Evolutionary conservation across 129 eudicot species (phyloP).

Genomic region (Solidago caesia): DNA sequence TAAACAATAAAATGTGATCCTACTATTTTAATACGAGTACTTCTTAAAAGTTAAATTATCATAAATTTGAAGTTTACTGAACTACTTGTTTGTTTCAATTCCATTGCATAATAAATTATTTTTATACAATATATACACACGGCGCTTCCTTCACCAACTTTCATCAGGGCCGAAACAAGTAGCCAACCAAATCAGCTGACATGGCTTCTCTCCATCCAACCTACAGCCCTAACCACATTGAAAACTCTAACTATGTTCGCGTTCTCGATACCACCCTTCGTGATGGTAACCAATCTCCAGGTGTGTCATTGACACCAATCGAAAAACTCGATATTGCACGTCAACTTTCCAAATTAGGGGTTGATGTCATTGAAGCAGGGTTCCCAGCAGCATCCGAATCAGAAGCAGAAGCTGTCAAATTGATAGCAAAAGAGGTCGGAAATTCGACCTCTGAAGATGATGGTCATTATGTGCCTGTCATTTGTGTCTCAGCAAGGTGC

Average conservation of each 20-base stretch:
- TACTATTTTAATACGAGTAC: too few species aligned
- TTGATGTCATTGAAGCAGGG: slow-evolving; percentile 2
- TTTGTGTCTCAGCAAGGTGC: not conserved
- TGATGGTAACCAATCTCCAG: not conserved
- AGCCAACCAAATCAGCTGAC: not conserved
- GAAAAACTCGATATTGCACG: not conserved
- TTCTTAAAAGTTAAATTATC: too few species aligned
- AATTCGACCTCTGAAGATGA: not conserved
- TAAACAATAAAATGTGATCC: too few species aligned
- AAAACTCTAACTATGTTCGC: not conserved
- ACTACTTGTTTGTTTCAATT: too few species aligned
- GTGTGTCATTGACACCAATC: not conserved
- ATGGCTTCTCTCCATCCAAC: not conserved
- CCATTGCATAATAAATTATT: too few species aligned
- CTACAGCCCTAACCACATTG: not conserved
- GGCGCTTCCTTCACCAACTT: too few species aligned
- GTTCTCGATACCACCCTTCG: not conserved
- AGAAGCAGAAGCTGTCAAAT: not conserved
- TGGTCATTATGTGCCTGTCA: not conserved
- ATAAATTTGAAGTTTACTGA: too few species aligned
- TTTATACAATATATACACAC: too few species aligned
- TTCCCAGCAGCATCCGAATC: not conserved
- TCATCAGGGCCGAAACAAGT: not conserved
- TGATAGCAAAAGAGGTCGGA: not conserved
- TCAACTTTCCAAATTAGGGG: not conserved